These are phyloP conservation scores for Pyrenophora teres DNA, from an alignment of 2,329 filamentous ascomycete species.

Conservation along the genomic window DNA sequence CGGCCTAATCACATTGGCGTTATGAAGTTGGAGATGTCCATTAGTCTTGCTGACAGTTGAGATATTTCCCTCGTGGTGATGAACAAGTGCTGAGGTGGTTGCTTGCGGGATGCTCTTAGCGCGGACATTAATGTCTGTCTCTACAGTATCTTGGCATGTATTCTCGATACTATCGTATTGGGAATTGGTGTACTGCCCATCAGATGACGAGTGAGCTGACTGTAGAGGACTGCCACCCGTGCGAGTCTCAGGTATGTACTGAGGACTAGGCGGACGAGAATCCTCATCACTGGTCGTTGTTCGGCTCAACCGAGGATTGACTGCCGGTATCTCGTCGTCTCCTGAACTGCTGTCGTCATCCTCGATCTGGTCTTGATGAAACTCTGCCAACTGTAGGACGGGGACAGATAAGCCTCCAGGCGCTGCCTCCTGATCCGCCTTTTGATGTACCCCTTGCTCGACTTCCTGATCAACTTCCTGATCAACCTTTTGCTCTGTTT, in stretches of 20 bases:
- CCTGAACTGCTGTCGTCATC: background rate
- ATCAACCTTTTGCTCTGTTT: too few species aligned
- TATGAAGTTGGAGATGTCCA: background rate
- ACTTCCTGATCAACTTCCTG: background rate
- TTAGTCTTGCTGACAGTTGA: background rate
- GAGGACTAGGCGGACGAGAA: background rate
- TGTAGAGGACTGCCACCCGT: background rate
- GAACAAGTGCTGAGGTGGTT: slow-evolving; percentile 9
- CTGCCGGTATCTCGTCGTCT: background rate
- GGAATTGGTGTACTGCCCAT: background rate
- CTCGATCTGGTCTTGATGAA: background rate
- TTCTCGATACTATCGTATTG: background rate
- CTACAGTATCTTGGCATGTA: too few species aligned
- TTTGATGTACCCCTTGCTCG: background rate
- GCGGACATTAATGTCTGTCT: background rate
- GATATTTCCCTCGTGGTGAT: slow-evolving; percentile 8
- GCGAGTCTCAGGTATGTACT: background rate
- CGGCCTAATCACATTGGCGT: background rate
- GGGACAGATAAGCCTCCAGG: background rate
- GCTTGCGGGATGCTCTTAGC: background rate
- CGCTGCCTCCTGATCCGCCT: background rate
- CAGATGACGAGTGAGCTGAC: background rate
- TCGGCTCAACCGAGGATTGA: background rate
- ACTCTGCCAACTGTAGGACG: background rate
- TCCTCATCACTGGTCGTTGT: background rate